These are phyloP conservation scores for Fusarium nelsonii DNA, from an alignment of 2,329 filamentous ascomycete species.

Conservation along the genomic window DNA sequence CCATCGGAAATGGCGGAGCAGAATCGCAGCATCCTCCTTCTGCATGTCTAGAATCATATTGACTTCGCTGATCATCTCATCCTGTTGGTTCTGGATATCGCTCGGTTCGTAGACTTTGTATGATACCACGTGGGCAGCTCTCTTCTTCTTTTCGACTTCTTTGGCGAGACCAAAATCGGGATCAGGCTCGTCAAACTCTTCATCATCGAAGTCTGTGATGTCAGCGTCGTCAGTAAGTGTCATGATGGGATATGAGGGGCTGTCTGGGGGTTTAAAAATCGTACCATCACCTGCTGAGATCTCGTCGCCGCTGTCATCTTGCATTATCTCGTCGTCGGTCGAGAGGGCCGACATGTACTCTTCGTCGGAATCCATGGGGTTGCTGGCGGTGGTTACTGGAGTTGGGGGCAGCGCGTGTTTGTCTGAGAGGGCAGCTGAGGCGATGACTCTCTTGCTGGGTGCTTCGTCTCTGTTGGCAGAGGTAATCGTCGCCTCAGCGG, in stretches of 20 bases:
- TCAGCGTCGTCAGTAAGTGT: constrained; percentile 30
- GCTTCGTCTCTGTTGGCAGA: constrained; percentile 57
- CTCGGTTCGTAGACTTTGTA: constrained; percentile 83
- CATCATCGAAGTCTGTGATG: constrained; percentile 65
- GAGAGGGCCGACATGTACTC: constrained; percentile 89
- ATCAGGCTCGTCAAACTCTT: constrained; percentile 70
- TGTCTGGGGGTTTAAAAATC: constrained; percentile 25
- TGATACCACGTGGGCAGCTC: constrained; percentile 83
- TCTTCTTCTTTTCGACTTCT: constrained; percentile 77
- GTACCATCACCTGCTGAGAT: constrained; percentile 66
- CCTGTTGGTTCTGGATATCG: constrained; percentile 88
- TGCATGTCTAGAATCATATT: constrained; percentile 90
- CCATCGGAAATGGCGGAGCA: constrained; percentile 91
- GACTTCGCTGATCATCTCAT: constrained; percentile 88
- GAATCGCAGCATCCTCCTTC: constrained; percentile 89
- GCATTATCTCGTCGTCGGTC: constrained; percentile 77
- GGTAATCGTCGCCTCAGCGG: constrained; percentile 73
- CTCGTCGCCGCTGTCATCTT: constrained; percentile 83
- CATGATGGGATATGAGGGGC: constrained; percentile 15
- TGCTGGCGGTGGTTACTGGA: constrained; percentile 65
- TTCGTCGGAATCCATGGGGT: constrained; percentile 93
- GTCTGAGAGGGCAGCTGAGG: constrained; percentile 61
- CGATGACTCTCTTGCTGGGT: constrained; percentile 68
- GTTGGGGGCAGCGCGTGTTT: constrained; percentile 66
- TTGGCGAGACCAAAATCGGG: constrained; percentile 66